Base-by-base conservation (phyloP, 2,329 filamentous ascomycete genomes). In the Arachnopeziza araneosa region DNA sequence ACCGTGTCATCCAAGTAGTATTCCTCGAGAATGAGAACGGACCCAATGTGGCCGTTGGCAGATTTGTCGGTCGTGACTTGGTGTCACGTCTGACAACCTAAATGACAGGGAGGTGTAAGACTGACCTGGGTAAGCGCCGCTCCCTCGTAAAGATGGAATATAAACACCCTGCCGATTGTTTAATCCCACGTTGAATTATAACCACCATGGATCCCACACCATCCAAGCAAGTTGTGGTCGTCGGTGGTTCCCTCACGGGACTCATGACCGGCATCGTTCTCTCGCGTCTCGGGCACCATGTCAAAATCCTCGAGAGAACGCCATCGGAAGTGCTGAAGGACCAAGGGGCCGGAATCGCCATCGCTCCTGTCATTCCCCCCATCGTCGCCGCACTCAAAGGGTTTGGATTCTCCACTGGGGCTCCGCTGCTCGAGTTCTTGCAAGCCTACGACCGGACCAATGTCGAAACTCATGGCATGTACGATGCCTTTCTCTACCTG, bases 231-330 rank as follows among this genome's bases (percentile, higher is more conserved):
- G n/a, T 60, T 2, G 19, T 57, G 7, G 52, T 60, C 8, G 58
- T 67, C 9, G 66, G 66, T 24, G 64, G 66, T n/a, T 67, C 66
- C 36, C 62, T 65, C 52, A 61, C 54, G 1, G 59, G 60, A 23
- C 63, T 67, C 6, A 62, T 67, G 53, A 55, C 59, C 26, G 66
- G 58, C 24, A 62, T 63, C 7, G 52, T 61, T 21, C 59, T 68
- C 30, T 49, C 49, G 8, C 55, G 57, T 19, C 59, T 63, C 2
- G 59, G 60, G n/a, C 60, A 67, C 56, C 50, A 59, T 23, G 50
- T 67, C 21, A 59, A 36, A 9, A 66, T 68, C 17, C 56, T 68
- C 23, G 66, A 67, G 30, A 60, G 59, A 19, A 61, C 55, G 4
- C 48, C 56, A 7, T 22, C 54, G 1, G 24, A 52, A 0, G 24